These are phyloP conservation scores for Mucor saturninus DNA, from an alignment of 371 early-diverging fungal genomes.

Conservation along the genomic window DNA sequence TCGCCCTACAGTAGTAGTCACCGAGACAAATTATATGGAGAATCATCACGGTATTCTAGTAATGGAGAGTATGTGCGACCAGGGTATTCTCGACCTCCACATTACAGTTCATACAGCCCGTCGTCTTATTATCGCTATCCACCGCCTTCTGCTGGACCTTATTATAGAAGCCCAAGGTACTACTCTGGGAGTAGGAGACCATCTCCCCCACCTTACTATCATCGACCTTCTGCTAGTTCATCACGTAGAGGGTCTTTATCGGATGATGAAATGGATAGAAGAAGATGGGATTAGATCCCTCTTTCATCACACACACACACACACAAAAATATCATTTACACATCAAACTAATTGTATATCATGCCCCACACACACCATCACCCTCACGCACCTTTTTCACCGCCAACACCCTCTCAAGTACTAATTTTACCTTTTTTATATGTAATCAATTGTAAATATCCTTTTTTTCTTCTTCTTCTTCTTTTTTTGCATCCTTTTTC, in stretches of 20 bases:
- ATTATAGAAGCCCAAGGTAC: conserved; percentile 10
- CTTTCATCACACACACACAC: not conserved
- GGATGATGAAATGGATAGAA: conserved; percentile 25
- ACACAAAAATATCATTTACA: not conserved
- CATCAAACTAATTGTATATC: not conserved
- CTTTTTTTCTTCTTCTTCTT: not conserved
- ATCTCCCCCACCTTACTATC: conserved; percentile 19
- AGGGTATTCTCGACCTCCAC: conserved; percentile 16
- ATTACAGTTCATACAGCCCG: conserved; percentile 1
- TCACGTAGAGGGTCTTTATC: conserved; percentile 23
- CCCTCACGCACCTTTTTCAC: not conserved
- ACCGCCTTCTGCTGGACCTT: conserved; percentile 8
- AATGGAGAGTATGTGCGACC: conserved; percentile 14
- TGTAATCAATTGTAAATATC: not conserved
- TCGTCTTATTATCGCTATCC: conserved; percentile 15
- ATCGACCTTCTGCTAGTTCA: conserved; percentile 4
- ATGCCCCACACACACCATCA: not conserved
- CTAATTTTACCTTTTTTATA: not conserved
- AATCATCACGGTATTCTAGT: conserved; percentile 5
- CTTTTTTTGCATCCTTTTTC: not conserved
- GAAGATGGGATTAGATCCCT: conserved; percentile 19
- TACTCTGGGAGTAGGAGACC: conserved; percentile 5
- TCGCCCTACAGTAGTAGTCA: conserved; percentile 1
- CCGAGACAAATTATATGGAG: not conserved
- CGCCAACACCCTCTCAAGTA: not conserved